Percentiles rank a stretch among this genome's conserved stretches.
Conservation (phyloP, 1,284 basidiomycete species). For the Rhodotorula sp. region DNA sequence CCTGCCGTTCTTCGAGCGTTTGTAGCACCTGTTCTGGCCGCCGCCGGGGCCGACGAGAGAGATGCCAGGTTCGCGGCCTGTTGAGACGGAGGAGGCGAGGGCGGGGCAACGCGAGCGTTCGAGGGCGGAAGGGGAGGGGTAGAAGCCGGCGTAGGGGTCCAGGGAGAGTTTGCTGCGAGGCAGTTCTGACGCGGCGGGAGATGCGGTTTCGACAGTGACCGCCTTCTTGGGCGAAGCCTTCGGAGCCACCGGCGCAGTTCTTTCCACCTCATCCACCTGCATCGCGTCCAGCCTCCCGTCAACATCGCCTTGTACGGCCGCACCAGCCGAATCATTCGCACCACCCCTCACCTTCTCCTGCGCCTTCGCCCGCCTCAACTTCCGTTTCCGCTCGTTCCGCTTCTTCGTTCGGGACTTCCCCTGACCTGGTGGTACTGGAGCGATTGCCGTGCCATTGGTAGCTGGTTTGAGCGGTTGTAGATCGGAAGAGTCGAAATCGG, state of each 20-base stretch:
- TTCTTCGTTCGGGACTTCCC: slow-evolving; percentile 13
- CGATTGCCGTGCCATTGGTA: neutral
- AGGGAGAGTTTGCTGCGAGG: neutral
- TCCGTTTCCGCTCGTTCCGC: slow-evolving; percentile 21
- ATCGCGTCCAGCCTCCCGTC: neutral
- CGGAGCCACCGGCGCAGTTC: too few species aligned
- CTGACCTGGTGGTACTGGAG: neutral
- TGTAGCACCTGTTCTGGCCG: neutral
- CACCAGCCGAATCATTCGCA: neutral
- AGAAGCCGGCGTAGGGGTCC: neutral
- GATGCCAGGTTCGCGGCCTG: slow-evolving; percentile 22
- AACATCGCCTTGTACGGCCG: neutral
- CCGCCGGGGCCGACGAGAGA: slow-evolving; percentile 14
- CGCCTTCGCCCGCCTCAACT: neutral
- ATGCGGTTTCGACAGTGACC: too few species aligned
- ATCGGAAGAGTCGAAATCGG: neutral
- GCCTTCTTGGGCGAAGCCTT: neutral
- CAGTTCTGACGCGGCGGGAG: neutral
- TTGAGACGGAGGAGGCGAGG: neutral
- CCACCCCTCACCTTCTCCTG: neutral
- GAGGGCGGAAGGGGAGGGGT: neutral
- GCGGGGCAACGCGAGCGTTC: neutral
- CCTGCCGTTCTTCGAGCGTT: neutral
- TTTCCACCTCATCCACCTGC: too few species aligned
- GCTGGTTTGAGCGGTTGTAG: neutral